Evolutionary conservation across 2,329 filamentous ascomycete genomes (phyloP), one percentile per base, ranked within the genome.

Genomic region (Verticillium longisporum): DNA sequence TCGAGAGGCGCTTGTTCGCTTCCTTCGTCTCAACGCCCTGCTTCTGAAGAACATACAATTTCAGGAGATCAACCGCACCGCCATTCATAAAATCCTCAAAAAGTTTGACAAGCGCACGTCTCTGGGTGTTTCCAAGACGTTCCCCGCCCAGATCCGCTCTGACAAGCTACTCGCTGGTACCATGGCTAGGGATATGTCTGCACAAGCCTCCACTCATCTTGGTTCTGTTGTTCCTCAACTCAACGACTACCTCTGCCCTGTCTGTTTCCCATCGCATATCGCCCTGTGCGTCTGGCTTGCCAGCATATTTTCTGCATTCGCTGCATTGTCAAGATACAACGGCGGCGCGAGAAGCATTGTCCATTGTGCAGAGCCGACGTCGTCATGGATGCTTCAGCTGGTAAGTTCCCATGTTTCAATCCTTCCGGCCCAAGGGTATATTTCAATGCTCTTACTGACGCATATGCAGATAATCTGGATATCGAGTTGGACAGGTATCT

Each of bases 71-170:
- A 96, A 96, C 68, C 84, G 85, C 65, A 83, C 83, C 34, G 92
- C 92, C 1, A 85, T 95, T 68, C 79, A 78, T 37, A 96, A 96
- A 73, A 96, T 96, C 58, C 75, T 96, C 59, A 96, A 96, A 73
- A 96, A 94, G 75, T 96, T 96, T 71, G 90, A 95, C 74, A 96
- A 96, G 74, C 85, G 87, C 62, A 96, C 92, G 1, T 86, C 88
- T 1, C 78, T 96, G 21, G 86, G 88, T 32, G 86, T 88, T 1
- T 86, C 86, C 45, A 77, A 83, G 38, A 80, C 80, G 0, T 89
- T 91, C 65, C 85, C 87, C 0, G 76, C 79, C 9, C 77, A 80
- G 31, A 80, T 90, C 59, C 77, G 81, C 59, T 82, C 85, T 3
- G 80, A 84, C 26, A 81, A 82, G 56, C 82, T 89, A 41, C 79